These are phyloP conservation scores for Kwoniella mangroviensis DNA, from an alignment of 768 basidiomycete species.

Conservation along the genomic window DNA sequence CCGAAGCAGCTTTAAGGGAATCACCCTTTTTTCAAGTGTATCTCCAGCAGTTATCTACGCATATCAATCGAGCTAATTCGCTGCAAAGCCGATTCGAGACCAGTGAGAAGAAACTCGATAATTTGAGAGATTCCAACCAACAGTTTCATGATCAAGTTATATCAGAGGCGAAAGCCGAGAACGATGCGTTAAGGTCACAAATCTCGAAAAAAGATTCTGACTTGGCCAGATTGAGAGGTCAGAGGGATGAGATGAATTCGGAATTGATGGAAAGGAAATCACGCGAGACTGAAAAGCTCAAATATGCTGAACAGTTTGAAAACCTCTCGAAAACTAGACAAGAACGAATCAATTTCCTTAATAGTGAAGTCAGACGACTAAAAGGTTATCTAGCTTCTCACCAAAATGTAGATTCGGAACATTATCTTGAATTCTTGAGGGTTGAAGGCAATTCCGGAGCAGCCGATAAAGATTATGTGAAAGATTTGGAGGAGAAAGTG, in stretches of 20 bases:
- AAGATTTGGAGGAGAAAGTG: constrained; percentile 66
- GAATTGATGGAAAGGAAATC: constrained; percentile 69
- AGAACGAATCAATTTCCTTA: constrained; percentile 74
- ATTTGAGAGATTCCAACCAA: constrained; percentile 33
- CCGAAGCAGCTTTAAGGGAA: constrained; percentile 41
- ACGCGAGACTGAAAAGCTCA: constrained; percentile 66
- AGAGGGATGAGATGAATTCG: constrained; percentile 64
- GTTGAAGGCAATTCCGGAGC: constrained; percentile 57
- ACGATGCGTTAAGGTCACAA: constrained; percentile 61
- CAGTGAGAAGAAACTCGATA: constrained; percentile 44
- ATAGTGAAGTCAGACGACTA: constrained; percentile 73
- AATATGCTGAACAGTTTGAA: constrained; percentile 70
- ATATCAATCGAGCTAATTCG: constrained; percentile 60
- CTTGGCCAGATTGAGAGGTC: constrained; percentile 56
- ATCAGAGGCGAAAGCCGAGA: constrained; percentile 46
- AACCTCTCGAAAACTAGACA: constrained; percentile 67
- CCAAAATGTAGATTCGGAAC: constrained; percentile 64
- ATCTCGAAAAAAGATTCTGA: constrained; percentile 55
- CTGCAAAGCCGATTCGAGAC: constrained; percentile 58
- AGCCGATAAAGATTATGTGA: constrained; percentile 58
- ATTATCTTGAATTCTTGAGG: constrained; percentile 73
- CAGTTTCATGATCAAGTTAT: constrained; percentile 44
- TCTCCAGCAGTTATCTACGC: constrained; percentile 63
- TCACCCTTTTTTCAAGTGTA: constrained; percentile 65
- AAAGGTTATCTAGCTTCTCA: constrained; percentile 78